phyloP scores from a whole-genome alignment of 257 asterid species.

The Leonotis leonurus region DNA sequence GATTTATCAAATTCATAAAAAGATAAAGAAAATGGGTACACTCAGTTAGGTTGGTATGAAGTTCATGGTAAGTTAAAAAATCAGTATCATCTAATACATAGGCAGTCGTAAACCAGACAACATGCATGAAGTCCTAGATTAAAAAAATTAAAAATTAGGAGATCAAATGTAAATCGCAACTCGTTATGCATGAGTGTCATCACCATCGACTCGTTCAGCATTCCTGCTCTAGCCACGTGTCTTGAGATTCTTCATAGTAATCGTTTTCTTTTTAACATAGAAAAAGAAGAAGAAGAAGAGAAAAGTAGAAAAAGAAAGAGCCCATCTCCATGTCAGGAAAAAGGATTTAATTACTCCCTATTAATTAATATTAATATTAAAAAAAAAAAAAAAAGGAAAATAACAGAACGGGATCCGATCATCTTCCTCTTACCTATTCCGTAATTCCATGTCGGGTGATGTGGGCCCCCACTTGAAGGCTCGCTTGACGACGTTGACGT shows the following conservation, averaged over 20 bases:
- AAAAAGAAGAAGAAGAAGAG: background rate
- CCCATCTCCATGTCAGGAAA: background rate
- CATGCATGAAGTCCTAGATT: too few species aligned
- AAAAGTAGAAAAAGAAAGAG: background rate
- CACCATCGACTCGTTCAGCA: background rate
- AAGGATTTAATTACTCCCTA: background rate
- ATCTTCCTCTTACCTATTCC: conserved; percentile 16
- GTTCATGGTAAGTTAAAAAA: too few species aligned
- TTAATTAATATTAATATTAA: too few species aligned
- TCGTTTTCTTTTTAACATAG: background rate
- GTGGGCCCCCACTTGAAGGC: conserved; percentile 28
- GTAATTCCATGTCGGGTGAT: conserved; percentile 15
- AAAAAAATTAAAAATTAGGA: background rate
- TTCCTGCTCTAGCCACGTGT: conserved; percentile 10
- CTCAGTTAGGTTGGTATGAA: too few species aligned
- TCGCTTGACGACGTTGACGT: conserved; percentile 22
- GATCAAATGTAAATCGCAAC: background rate
- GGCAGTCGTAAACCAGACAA: too few species aligned
- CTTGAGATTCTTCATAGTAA: background rate
- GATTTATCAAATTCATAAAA: too few species aligned
- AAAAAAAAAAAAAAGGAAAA: background rate
- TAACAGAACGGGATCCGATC: conserved; percentile 18
- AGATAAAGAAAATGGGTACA: too few species aligned
- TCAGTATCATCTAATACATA: too few species aligned
- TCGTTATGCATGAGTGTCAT: background rate